Evolutionary conservation across 2,329 filamentous ascomycete genomes (phyloP), one percentile per base, ranked within the genome.

Genomic region (Xylaria sp.): DNA sequence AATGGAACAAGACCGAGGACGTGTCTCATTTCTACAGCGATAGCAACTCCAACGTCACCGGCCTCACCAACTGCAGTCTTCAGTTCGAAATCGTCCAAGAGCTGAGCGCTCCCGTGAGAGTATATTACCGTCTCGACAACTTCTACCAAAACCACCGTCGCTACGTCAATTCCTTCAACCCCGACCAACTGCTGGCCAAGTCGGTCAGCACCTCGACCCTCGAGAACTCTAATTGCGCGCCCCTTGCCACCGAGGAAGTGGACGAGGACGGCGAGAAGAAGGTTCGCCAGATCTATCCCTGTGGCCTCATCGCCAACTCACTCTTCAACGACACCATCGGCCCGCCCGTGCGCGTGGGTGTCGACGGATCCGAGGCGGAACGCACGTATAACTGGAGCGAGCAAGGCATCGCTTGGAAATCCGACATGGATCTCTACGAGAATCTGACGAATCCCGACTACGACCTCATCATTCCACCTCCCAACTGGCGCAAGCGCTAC

Each of bases 131-230:
- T 74, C 90, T 99, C 72, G 95, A 94, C 67, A 97, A 98, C 83
- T 99, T 99, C 84, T 98, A 98, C 84, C 96, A 99, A 82, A 99
- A 99, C 80, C 96, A 99, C 80, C 92, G 96, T 73, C 91, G 95
- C 81, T 99, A 99, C 75, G 96, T 98, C 70, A 92, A 94, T 78
- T 97, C 93, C 1, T 92, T 97, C 76, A 92, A 94, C 77, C 87
- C 91, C 66, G 86, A 92, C 62, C 96, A 99, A 81, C 85, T 99
- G 63, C 83, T 91, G 73, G 96, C 94, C 55, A 84, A 89, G 6
- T 86, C 85, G 12, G 87, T 92, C 20, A 84, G 84, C 39, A 87
- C 86, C 66, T 75, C 74, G 44, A 86, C 88, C 1, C 92, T 98
- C 74, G 82, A 86, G 39, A 82, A 82, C 39, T 91, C 93, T 48